Base-by-base conservation (phyloP, 2,329 filamentous ascomycete species). In the Gaeumannomyces sp. region DNA sequence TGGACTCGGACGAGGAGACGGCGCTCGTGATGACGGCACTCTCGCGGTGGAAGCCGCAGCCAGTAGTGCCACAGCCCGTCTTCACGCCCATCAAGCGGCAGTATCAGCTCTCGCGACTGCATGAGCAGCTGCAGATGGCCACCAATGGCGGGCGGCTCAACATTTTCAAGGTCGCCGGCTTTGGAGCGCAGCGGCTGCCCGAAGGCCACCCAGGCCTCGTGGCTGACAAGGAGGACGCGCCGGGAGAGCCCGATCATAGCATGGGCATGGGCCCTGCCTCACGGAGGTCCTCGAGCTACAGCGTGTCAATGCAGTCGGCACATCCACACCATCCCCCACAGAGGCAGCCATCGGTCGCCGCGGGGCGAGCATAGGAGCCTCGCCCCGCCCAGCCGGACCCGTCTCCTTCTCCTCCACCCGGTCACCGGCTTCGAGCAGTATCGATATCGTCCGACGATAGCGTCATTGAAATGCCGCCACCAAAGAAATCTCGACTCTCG, bases 1-100 rank as follows among this genome's bases (percentile, higher is more conserved):
- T 99, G 53, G 95, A 99, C 75, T 95, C 91, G 2, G 95, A 99
- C 73, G 95, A 98, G 79, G 95, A 99, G 76, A 92, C 92, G 62
- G 89, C 93, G 61, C 84, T 89, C 0, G 91, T 98, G 63, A 97
- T 98, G 92, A 82, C 85, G 38, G 91, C 91, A 10, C 83, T 94
- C 64, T 82, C 87, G 29, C 86, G 87, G 64, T 92, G 91, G 78
- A 88, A 87, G 59, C 93, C 94, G 0, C 87, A 89, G 68, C 93
- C 94, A 0, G 79, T 96, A 5, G 84, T 92, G 33, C 86, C 88
- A 10, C 87, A 91, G 72, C 85, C 80, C 4, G 73, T 85, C 2
- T 85, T 88, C 68, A 77, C 80, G 6, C 86, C 87, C 4, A 87
- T 89, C 66, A 84, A 83, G 70, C 80, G 85, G 14, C 83, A 86